Evolutionary conservation across 192 early-diverging fungal genomes (phyloP).

Genomic region (Rhizophagus sp.): DNA sequence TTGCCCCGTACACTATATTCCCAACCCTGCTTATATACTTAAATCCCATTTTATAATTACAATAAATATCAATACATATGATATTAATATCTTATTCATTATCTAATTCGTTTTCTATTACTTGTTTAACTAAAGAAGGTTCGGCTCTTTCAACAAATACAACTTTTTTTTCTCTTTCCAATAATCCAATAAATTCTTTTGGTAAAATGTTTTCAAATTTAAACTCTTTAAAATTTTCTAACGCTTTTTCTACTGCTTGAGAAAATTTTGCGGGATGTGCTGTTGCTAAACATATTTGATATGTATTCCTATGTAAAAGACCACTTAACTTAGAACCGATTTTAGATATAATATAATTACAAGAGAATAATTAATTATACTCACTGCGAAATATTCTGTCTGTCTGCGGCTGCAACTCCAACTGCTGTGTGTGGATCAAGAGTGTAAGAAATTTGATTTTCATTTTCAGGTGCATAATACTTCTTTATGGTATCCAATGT

Average conservation of each 20-base stretch:
- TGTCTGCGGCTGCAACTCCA: constrained; percentile 84
- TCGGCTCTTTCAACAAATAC: constrained; percentile 51
- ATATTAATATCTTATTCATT: constrained; percentile 32
- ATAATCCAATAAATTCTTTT: constrained; percentile 65
- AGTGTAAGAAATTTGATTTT: constrained; percentile 61
- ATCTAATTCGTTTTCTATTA: constrained; percentile 53
- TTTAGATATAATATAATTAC: background rate
- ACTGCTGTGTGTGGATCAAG: constrained; percentile 98
- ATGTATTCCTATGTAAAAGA: constrained; percentile 15
- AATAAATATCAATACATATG: too few relatives aligned
- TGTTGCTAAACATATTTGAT: constrained; percentile 75
- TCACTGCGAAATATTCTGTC: constrained; percentile 19
- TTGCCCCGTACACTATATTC: too few relatives aligned
- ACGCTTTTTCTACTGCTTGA: constrained; percentile 80
- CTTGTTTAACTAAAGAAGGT: constrained; percentile 50
- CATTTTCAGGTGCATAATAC: constrained; percentile 58
- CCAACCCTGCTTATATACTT: too few relatives aligned
- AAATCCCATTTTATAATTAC: too few relatives aligned
- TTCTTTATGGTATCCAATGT: constrained; percentile 74
- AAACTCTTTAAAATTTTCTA: constrained; percentile 54
- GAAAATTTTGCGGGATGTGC: constrained; percentile 98
- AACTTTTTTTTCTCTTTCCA: constrained; percentile 71
- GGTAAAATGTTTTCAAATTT: constrained; percentile 65
- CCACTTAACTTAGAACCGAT: constrained; percentile 32
- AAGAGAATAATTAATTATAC: constrained; percentile 7